Percentiles rank a stretch among this genome's conserved stretches.
Conservation (phyloP, 2,329 filamentous ascomycete species). For the Elsinoe arachidis region DNA sequence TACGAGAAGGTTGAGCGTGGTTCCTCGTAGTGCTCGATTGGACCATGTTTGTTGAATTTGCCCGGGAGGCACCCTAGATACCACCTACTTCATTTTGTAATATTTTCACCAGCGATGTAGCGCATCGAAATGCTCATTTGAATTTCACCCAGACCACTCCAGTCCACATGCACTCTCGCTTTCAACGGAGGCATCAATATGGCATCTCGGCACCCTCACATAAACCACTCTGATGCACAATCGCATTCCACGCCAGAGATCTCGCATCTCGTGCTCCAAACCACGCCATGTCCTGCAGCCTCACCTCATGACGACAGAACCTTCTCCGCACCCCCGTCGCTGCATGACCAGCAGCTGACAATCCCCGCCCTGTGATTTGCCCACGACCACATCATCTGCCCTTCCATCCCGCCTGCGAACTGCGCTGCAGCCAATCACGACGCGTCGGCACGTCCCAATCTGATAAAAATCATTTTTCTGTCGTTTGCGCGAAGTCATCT, state of each 20-base stretch:
- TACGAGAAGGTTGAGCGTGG: slow-evolving; percentile 36
- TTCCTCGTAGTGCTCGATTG: neutral
- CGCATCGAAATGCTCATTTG: slow-evolving; percentile 2
- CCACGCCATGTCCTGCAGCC: neutral
- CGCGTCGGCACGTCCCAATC: neutral
- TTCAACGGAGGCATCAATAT: neutral
- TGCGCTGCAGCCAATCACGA: neutral
- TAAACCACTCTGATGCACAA: neutral
- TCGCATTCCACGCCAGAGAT: neutral
- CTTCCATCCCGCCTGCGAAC: neutral
- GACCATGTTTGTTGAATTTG: slow-evolving; percentile 11
- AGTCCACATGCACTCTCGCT: neutral
- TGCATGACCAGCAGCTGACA: neutral
- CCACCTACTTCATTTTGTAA: slow-evolving; percentile 11
- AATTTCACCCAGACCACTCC: neutral
- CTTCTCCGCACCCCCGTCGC: neutral
- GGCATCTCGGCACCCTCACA: neutral
- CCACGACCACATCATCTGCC: slow-evolving; percentile 1
- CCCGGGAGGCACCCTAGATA: slow-evolving; percentile 8
- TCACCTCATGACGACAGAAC: slow-evolving; percentile 10
- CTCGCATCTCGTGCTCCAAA: neutral
- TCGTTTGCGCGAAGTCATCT: neutral
- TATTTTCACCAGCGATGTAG: neutral
- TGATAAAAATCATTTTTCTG: slow-evolving; percentile 7
- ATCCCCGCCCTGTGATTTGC: neutral